phyloP scores from a whole-genome alignment of 345 rosid genomes.

The Aurinia saxatilis region DNA sequence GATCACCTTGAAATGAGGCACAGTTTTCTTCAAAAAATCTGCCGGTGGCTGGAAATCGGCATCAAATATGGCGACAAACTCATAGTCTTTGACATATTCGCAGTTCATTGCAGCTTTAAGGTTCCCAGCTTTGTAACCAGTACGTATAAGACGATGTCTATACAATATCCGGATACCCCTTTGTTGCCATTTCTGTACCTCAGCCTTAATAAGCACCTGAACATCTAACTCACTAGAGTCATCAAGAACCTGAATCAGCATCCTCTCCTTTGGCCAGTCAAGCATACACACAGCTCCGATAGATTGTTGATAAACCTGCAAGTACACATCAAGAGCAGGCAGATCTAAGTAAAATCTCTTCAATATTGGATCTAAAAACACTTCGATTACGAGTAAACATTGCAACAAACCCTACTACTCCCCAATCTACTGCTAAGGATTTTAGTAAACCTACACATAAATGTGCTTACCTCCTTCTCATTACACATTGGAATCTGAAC shows the following conservation, averaged over 20 bases:
- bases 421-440: background rate
- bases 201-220: conserved; percentile 73
- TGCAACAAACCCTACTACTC: background rate
- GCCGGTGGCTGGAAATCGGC: conserved; percentile 90
- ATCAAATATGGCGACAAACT: conserved; percentile 82
- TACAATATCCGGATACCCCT: conserved; percentile 68
- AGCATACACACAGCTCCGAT: conserved; percentile 67
- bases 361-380: background rate
- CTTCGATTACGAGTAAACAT: background rate
- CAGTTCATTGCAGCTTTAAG: conserved; percentile 92
- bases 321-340: background rate
- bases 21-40: conserved; percentile 79
- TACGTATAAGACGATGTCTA: conserved; percentile 79
- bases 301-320: conserved; percentile 81
- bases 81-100: conserved; percentile 75
- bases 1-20: conserved; percentile 80
- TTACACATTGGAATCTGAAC: conserved; percentile 98
- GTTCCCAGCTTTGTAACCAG: conserved; percentile 92
- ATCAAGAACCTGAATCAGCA: conserved; percentile 82
- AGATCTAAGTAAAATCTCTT: background rate
- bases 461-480: conserved; percentile 91
- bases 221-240: conserved; percentile 76
- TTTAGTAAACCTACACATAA: conserved; percentile 42
- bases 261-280: conserved; percentile 92
- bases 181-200: conserved; percentile 90